Conservation (phyloP, 805 yeast species). For the Wickerhamomyces rabaulensis region DNA sequence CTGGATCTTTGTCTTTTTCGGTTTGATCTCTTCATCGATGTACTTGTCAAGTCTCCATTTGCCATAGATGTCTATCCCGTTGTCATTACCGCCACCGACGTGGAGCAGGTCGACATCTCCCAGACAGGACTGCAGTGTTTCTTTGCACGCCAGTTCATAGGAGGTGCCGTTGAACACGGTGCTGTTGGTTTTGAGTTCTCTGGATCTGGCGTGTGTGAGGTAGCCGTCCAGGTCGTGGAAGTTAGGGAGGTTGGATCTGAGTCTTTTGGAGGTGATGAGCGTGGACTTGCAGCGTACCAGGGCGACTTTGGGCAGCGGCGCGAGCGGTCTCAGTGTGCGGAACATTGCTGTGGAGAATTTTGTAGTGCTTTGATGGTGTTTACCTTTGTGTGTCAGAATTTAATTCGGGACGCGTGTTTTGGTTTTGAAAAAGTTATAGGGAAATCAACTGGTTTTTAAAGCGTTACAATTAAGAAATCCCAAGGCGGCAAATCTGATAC, state of each 20-base stretch:
- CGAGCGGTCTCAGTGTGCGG: not conserved
- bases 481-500: no score
- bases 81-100: constrained; percentile 23
- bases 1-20: not conserved
- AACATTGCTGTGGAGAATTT: no score
- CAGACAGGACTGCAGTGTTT: constrained; percentile 8
- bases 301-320: not conserved
- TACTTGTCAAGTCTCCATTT: constrained; percentile 12
- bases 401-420: not conserved
- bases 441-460: no score
- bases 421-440: no score
- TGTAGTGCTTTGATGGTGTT: no score
- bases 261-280: not conserved
- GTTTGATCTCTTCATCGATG: not conserved
- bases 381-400: no score
- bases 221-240: constrained; percentile 6
- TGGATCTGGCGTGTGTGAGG: constrained; percentile 14
- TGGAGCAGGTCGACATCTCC: constrained; percentile 7
- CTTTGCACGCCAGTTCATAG: constrained; percentile 18
- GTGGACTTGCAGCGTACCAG: not conserved
- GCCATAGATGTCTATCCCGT: constrained; percentile 22
- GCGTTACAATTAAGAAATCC: no score
- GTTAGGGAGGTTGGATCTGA: not conserved
- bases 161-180: constrained; percentile 22
- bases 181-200: constrained; percentile 12